Evolutionary conservation across 768 basidiomycete genomes (phyloP).

Genomic region (Boletus vinaceobasis): DNA sequence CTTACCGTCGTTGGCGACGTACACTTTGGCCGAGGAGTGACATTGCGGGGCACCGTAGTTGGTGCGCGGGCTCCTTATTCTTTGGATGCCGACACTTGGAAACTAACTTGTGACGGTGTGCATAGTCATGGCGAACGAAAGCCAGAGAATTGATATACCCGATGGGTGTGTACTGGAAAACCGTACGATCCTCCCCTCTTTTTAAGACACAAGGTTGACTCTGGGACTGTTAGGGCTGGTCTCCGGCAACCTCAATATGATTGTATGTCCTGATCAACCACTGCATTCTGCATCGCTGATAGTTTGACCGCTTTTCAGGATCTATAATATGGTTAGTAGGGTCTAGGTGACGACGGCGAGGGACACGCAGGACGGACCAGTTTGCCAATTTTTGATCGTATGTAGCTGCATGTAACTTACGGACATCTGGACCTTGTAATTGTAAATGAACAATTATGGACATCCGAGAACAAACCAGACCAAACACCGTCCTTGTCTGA

Average conservation of each 20-base stretch:
- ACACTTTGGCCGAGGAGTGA: slow-evolving; percentile 83
- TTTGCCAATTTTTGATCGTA: background rate
- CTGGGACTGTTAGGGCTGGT: slow-evolving; percentile 48
- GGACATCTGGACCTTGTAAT: background rate
- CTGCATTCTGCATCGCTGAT: background rate
- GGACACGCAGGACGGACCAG: background rate
- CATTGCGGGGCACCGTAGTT: slow-evolving; percentile 87
- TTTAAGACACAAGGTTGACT: background rate
- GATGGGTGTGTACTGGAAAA: slow-evolving; percentile 80
- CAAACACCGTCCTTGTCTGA: slow-evolving; percentile 24
- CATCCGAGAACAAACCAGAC: slow-evolving; percentile 16
- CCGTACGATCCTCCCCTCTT: slow-evolving; percentile 30
- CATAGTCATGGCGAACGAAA: slow-evolving; percentile 76
- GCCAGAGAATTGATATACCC: slow-evolving; percentile 77
- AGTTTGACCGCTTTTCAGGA: slow-evolving; percentile 1
- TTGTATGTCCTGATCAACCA: slow-evolving; percentile 31
- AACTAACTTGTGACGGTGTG: background rate
- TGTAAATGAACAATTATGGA: background rate
- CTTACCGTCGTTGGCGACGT: slow-evolving; percentile 92
- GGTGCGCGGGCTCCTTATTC: slow-evolving; percentile 35
- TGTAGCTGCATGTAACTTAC: background rate
- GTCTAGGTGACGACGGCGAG: background rate
- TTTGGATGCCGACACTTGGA: background rate
- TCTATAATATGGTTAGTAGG: background rate
- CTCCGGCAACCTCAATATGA: slow-evolving; percentile 85